Conservation (phyloP, 345 rosid genomes). For the Acer negundo region DNA sequence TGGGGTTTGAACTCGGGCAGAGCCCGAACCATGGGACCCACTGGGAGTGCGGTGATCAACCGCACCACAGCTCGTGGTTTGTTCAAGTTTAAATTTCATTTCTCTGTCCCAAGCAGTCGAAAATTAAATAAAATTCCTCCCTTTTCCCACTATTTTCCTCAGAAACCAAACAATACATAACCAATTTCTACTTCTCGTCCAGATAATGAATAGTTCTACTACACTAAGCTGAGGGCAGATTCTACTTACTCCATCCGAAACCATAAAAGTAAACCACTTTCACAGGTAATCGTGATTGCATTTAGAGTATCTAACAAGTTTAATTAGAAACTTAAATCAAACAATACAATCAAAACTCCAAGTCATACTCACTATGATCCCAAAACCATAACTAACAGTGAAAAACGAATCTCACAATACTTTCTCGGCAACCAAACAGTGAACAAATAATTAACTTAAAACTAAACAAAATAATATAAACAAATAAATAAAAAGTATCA, state of each 20-base stretch:
- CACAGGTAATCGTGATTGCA: background rate
- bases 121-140: background rate
- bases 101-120: background rate
- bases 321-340: background rate
- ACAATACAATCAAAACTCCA: background rate
- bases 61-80: too few species aligned
- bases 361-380: slow-evolving; percentile 12
- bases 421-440: slow-evolving; percentile 3
- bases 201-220: background rate
- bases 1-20: too few species aligned
- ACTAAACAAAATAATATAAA: background rate
- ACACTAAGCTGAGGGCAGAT: too few species aligned
- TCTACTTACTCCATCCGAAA: background rate
- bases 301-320: background rate
- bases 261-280: background rate
- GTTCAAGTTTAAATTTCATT: background rate
- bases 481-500: background rate
- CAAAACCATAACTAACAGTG: background rate
- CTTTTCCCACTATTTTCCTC: background rate
- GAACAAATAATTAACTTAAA: background rate
- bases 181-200: background rate
- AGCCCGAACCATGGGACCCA: too few species aligned
- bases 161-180: background rate
- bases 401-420: background rate
- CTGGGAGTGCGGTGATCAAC: too few species aligned